Evolutionary conservation across 179 eudicot genomes (phyloP).

Genomic region (Drosera spatulata): DNA sequence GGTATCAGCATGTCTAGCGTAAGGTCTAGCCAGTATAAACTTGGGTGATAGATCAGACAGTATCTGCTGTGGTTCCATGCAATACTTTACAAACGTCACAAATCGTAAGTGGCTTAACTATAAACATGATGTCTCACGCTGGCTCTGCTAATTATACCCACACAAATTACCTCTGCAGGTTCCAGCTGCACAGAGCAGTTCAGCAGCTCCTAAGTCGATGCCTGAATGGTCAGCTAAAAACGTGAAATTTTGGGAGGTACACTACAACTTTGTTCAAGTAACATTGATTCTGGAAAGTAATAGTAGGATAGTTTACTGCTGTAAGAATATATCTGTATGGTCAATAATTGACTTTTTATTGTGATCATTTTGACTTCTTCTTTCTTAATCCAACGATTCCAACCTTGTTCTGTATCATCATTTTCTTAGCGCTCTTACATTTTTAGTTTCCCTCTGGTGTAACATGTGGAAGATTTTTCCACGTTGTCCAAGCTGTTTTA

Average conservation of each 20-base stretch:
- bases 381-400: too few species aligned
- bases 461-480: too few species aligned
- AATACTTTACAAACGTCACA: conserved; percentile 57
- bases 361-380: too few species aligned
- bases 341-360: not conserved
- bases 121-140: conserved; percentile 41
- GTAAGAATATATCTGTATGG: too few species aligned
- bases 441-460: too few species aligned
- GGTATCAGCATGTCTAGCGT: conserved; percentile 33
- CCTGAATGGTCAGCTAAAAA: conserved; percentile 71
- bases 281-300: not conserved
- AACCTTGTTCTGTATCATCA: too few species aligned
- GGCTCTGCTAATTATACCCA: conserved; percentile 62
- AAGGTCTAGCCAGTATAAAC: conserved; percentile 42
- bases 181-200: conserved; percentile 37
- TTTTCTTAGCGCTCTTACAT: too few species aligned
- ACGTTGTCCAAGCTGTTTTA: too few species aligned
- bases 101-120: conserved; percentile 52
- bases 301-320: not conserved
- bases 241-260: conserved; percentile 95
- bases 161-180: conserved; percentile 41
- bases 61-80: conserved; percentile 54
- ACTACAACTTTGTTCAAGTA: not conserved
- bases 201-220: conserved; percentile 50
- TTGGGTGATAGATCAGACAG: conserved; percentile 29